Evolutionary conservation across 306 rosid genomes (phyloP).

Genomic region (Crotalaria pallida): DNA sequence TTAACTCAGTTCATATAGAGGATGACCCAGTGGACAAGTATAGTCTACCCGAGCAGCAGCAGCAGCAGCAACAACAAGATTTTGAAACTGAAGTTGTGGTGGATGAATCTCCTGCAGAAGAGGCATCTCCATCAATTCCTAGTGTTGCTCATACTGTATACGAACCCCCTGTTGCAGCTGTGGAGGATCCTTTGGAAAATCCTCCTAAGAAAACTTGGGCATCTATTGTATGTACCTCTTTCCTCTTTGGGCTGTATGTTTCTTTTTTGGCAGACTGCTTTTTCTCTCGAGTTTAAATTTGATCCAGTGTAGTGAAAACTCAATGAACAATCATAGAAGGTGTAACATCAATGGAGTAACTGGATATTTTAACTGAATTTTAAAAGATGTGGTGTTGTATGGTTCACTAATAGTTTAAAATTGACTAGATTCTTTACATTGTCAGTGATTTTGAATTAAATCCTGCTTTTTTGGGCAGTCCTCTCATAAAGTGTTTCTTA

Average conservation of each 20-base stretch:
- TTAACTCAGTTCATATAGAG: slow-evolving; percentile 62
- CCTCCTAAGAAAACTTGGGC: slow-evolving; percentile 80
- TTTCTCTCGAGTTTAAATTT: not conserved
- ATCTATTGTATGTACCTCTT: slow-evolving; percentile 65
- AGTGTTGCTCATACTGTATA: slow-evolving; percentile 33
- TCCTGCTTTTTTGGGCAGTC: not conserved
- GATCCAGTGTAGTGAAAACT: not conserved
- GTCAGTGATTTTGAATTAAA: not conserved
- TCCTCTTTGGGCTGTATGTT: not conserved
- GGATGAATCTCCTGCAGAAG: slow-evolving; percentile 73
- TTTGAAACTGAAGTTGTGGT: slow-evolving; percentile 65
- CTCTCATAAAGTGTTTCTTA: not conserved
- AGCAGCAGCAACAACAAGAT: slow-evolving; percentile 50
- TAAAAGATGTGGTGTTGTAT: not conserved
- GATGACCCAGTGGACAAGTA: slow-evolving; percentile 86
- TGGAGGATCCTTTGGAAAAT: slow-evolving; percentile 73
- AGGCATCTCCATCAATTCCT: slow-evolving; percentile 41
- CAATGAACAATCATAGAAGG: not conserved
- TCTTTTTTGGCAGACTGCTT: not conserved
- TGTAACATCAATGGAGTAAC: not conserved
- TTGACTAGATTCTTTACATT: not conserved
- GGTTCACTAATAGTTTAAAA: not conserved
- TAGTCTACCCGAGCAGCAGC: slow-evolving; percentile 82
- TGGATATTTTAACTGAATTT: not conserved
- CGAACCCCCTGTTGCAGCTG: slow-evolving; percentile 43